Percentiles rank a stretch among this genome's conserved stretches.
phyloP scores from a whole-genome alignment of 345 rosid genomes.

The Arabis alpina region DNA sequence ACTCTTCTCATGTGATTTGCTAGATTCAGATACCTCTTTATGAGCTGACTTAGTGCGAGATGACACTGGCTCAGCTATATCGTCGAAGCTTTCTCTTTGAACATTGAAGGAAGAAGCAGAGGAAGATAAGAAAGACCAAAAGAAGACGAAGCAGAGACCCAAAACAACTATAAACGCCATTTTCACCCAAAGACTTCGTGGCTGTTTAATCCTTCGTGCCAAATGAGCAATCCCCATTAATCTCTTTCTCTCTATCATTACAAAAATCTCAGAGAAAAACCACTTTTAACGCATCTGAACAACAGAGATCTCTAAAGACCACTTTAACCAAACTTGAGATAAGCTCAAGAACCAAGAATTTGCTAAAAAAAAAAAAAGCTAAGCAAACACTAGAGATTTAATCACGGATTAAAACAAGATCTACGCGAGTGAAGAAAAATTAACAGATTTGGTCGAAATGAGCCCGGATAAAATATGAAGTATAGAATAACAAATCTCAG shows the following conservation, averaged over 20 bases:
- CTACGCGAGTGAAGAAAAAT: slow-evolving; percentile 19
- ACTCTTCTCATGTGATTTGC: slow-evolving; percentile 38
- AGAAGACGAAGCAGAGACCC: slow-evolving; percentile 83
- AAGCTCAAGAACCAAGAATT: background rate
- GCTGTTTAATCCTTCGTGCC: slow-evolving; percentile 75
- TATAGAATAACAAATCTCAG: slow-evolving; percentile 20
- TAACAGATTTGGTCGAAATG: slow-evolving; percentile 11
- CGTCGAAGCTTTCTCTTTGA: slow-evolving; percentile 81
- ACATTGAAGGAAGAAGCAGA: slow-evolving; percentile 64
- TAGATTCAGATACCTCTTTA: slow-evolving; percentile 39
- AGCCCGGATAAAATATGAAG: background rate
- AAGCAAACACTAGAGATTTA: slow-evolving; percentile 19
- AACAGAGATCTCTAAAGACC: slow-evolving; percentile 30
- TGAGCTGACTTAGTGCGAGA: slow-evolving; percentile 46
- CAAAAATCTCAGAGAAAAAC: slow-evolving; percentile 10
- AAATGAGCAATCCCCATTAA: slow-evolving; percentile 70
- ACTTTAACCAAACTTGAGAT: slow-evolving; percentile 23
- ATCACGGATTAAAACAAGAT: slow-evolving; percentile 19
- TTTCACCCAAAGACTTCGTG: slow-evolving; percentile 72
- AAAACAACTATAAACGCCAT: slow-evolving; percentile 67
- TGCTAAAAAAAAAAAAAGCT: background rate
- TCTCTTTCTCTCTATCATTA: slow-evolving; percentile 40
- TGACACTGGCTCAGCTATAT: slow-evolving; percentile 78
- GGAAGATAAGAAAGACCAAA: slow-evolving; percentile 78
- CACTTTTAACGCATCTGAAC: slow-evolving; percentile 28